These are phyloP conservation scores for Lasiosphaeria hispida DNA, from an alignment of 495 filamentous ascomycete species.

Conservation along the genomic window DNA sequence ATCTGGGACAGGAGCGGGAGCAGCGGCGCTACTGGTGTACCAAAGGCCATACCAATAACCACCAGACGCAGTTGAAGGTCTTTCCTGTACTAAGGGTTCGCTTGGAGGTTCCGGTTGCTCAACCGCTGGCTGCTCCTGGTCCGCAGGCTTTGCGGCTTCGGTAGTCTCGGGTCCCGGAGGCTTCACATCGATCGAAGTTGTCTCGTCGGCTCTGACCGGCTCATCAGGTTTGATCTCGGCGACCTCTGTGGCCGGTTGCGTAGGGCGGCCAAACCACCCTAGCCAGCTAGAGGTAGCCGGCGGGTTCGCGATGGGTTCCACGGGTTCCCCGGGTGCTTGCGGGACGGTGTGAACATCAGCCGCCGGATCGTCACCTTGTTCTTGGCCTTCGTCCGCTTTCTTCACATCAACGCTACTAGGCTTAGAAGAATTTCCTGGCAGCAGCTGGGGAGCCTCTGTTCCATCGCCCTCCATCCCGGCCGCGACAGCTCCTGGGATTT, in stretches of 20 bases:
- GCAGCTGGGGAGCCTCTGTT: background rate
- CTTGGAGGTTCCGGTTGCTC: constrained; percentile 25
- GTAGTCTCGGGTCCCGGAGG: constrained; percentile 1
- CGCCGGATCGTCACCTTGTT: background rate
- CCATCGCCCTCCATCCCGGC: background rate
- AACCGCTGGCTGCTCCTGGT: constrained; percentile 11
- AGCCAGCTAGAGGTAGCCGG: constrained; percentile 52
- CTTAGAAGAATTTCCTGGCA: constrained; percentile 8
- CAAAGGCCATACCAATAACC: constrained; percentile 56
- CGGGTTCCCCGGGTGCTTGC: background rate
- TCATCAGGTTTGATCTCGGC: constrained; percentile 4
- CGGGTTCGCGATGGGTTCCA: constrained; percentile 31
- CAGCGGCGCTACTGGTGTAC: constrained; percentile 17
- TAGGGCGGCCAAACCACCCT: constrained; percentile 52
- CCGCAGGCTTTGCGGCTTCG: constrained; percentile 12
- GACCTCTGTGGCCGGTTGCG: constrained; percentile 20
- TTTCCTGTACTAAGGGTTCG: constrained; percentile 12
- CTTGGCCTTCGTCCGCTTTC: constrained; percentile 6
- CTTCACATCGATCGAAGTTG: constrained; percentile 12
- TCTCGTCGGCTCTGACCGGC: constrained; percentile 16
- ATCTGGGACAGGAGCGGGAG: background rate
- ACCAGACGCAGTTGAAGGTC: constrained; percentile 21
- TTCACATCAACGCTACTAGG: constrained; percentile 8
- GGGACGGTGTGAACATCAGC: background rate
- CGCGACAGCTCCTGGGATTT: background rate